A percentile compares a stretch with the other conserved stretches of the same genome.
phyloP scores from a whole-genome alignment of 345 rosid species.

The Aquilaria malaccensis region DNA sequence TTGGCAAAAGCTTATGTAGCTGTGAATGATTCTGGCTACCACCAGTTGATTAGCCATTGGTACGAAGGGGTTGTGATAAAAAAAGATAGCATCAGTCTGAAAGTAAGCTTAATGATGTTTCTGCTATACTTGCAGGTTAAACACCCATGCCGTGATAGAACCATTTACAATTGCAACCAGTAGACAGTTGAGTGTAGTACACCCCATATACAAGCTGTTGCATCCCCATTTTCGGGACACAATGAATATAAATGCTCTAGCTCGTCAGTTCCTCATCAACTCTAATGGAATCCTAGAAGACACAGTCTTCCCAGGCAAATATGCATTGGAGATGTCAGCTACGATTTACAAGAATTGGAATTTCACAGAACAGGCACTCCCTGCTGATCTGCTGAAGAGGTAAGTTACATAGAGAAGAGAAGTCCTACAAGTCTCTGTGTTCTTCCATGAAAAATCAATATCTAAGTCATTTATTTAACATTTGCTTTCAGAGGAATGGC shows the following conservation, averaged over 20 bases:
- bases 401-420: conserved; percentile 11
- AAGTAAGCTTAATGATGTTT: conserved; percentile 1
- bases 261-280: conserved; percentile 79
- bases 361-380: conserved; percentile 79
- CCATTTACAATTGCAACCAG: conserved; percentile 82
- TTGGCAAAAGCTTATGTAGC: conserved; percentile 89
- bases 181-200: conserved; percentile 72
- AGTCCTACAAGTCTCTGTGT: background rate
- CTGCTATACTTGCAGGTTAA: conserved; percentile 41
- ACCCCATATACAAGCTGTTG: conserved; percentile 79
- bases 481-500: conserved; percentile 64
- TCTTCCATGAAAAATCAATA: background rate
- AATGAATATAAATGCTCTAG: conserved; percentile 83
- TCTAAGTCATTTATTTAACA: background rate
- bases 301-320: conserved; percentile 70
- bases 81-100: background rate
- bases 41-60: conserved; percentile 92
- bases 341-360: conserved; percentile 60
- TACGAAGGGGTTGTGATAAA: conserved; percentile 18
- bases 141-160: conserved; percentile 84
- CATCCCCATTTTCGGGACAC: conserved; percentile 94
- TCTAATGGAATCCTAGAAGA: conserved; percentile 66
- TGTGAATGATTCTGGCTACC: conserved; percentile 87
- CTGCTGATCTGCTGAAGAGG: conserved; percentile 78
- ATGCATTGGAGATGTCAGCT: conserved; percentile 81